Percentiles rank a stretch among this genome's conserved stretches.
Evolutionary conservation across 176 grass and related monocot species (phyloP).

Genomic region (Musa schizocarpa): DNA sequence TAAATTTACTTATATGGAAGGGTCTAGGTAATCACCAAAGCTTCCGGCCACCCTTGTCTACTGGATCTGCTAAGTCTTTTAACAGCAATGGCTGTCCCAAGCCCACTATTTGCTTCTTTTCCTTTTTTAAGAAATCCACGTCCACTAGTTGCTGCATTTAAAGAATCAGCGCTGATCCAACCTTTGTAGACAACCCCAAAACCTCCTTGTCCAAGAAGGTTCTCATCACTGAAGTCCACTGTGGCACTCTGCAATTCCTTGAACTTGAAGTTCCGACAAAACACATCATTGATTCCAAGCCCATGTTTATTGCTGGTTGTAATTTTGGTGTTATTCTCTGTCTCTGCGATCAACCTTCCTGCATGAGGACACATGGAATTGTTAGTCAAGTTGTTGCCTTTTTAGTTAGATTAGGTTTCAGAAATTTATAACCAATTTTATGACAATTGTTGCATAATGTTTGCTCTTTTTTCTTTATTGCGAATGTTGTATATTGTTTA

Average conservation of each 20-base stretch:
- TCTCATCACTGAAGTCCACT: neutral
- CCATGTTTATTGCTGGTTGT: neutral
- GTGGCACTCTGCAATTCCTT: constrained; percentile 5
- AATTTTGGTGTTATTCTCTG: too few relatives aligned
- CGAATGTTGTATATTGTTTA: too few relatives aligned
- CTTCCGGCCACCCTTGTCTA: neutral
- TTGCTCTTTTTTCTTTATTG: too few relatives aligned
- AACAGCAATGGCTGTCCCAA: neutral
- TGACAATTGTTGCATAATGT: neutral
- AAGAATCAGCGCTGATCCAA: neutral
- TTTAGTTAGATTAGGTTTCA: neutral
- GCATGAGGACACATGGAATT: neutral
- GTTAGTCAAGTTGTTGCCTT: neutral
- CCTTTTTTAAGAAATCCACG: neutral
- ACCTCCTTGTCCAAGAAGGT: neutral
- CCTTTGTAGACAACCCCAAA: neutral
- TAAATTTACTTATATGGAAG: neutral
- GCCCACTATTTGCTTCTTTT: neutral
- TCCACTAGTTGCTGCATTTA: neutral
- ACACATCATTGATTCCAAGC: neutral
- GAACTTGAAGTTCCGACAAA: neutral
- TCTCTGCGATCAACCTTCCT: neutral
- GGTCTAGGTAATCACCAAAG: neutral
- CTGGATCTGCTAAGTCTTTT: neutral
- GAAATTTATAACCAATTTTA: neutral